Conservation (phyloP, 495 filamentous ascomycete genomes). For the Aspergillus sclerotiicarbonarius region DNA sequence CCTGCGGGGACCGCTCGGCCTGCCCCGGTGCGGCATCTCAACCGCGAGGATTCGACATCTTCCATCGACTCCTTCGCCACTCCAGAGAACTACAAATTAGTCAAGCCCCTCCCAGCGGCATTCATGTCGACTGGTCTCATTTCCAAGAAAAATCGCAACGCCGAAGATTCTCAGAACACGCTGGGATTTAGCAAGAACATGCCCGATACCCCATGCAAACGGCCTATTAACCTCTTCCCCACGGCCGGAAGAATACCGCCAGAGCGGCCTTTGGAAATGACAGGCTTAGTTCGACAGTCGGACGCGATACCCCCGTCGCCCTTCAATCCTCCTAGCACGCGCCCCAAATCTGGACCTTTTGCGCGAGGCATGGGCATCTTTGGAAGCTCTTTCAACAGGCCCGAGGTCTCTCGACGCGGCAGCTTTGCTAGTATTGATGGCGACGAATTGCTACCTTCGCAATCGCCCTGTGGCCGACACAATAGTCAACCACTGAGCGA, state of each 20-base stretch:
- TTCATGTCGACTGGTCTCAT: conserved; percentile 94
- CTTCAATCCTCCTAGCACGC: conserved; percentile 51
- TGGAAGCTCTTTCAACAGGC: conserved; percentile 54
- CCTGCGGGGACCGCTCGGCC: conserved; percentile 65
- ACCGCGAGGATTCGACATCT: conserved; percentile 44
- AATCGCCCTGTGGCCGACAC: conserved; percentile 55
- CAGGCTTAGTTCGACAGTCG: conserved; percentile 57
- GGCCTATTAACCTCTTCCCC: conserved; percentile 62
- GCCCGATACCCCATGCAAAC: conserved; percentile 96
- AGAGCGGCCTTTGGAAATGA: conserved; percentile 53
- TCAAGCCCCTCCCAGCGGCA: conserved; percentile 78
- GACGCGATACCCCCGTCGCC: conserved; percentile 65
- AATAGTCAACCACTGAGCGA: conserved; percentile 64
- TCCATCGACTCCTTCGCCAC: conserved; percentile 66
- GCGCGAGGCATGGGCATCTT: conserved; percentile 68
- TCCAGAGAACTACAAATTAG: conserved; percentile 77
- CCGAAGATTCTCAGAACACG: conserved; percentile 47
- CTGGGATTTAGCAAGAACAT: conserved; percentile 54
- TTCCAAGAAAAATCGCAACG: conserved; percentile 73
- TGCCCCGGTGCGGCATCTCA: conserved; percentile 31
- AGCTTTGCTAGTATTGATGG: conserved; percentile 78
- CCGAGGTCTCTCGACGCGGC: conserved; percentile 56
- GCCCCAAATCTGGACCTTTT: conserved; percentile 55
- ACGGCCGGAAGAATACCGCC: conserved; percentile 51
- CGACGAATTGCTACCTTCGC: conserved; percentile 57